Conservation (phyloP, 2,329 filamentous ascomycete genomes). For the Fusarium camptoceras region DNA sequence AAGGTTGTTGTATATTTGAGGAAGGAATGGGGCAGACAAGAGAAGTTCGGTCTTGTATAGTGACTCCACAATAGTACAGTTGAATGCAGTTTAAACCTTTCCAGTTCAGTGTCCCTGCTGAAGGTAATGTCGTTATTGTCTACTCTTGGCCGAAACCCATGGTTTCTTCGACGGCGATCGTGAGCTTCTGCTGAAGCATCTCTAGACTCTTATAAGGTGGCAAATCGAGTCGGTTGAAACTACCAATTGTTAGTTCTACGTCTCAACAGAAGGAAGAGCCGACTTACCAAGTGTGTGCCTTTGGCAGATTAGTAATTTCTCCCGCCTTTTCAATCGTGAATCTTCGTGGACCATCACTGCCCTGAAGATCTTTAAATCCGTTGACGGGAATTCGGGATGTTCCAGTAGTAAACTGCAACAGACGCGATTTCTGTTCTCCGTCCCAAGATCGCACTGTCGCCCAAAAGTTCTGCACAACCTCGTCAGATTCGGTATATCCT, state of each 20-base stretch:
- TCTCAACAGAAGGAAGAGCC: neutral
- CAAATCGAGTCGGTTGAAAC: slow-evolving; percentile 96
- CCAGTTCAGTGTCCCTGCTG: slow-evolving; percentile 29
- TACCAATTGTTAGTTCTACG: slow-evolving; percentile 54
- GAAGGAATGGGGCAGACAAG: slow-evolving; percentile 37
- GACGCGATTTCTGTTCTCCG: slow-evolving; percentile 95
- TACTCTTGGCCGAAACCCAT: slow-evolving; percentile 99
- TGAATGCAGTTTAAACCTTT: slow-evolving; percentile 20
- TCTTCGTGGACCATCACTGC: slow-evolving; percentile 91
- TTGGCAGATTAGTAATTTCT: slow-evolving; percentile 89
- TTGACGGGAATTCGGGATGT: slow-evolving; percentile 98
- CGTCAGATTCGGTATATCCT: slow-evolving; percentile 96
- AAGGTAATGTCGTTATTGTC: slow-evolving; percentile 36
- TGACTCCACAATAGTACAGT: slow-evolving; percentile 36
- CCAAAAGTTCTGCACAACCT: slow-evolving; percentile 99
- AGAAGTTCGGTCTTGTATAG: slow-evolving; percentile 25
- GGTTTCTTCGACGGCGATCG: slow-evolving; percentile 97
- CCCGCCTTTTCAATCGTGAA: slow-evolving; percentile 99
- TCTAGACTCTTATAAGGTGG: slow-evolving; percentile 93
- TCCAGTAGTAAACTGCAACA: slow-evolving; percentile 96
- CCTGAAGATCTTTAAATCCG: slow-evolving; percentile 98
- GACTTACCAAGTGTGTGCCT: slow-evolving; percentile 96
- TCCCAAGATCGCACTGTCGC: slow-evolving; percentile 97
- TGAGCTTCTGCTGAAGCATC: slow-evolving; percentile 86
- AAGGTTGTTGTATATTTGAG: slow-evolving; percentile 40